Base-by-base conservation (phyloP, 2,329 filamentous ascomycete species). In the Helminthosporium solani region DNA sequence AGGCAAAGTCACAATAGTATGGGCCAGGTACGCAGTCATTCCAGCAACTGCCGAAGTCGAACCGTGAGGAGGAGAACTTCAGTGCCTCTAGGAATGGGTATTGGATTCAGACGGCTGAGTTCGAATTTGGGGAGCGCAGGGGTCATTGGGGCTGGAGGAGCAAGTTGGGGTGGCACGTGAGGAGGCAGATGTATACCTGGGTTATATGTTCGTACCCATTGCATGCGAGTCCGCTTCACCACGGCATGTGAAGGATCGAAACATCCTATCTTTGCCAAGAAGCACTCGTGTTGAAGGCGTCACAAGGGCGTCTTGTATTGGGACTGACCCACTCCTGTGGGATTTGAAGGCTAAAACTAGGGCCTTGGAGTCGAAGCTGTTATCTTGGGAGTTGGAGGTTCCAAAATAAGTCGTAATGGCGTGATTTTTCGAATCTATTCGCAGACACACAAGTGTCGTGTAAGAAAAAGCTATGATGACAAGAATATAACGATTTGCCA, bases 51-150 rank as follows among this genome's bases (percentile, higher is more conserved):
- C 37, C 61, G 63, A n/a, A 61, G 61, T 15, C 60, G 61, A 28
- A 53, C 49, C 19, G 50, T 71, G 7, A 60, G 67, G 44, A 66
- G 73, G 44, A 66, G 63, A 36, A 70, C 70, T 2, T 74, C 71
- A 1, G 69, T 74, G 23, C 75, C 75, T 0, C 65, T 77, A 27
- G 75, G 75, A 1, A 74, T 76, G 72, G 73, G 73, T 1, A 46
- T 62, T 11, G 73, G 73, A 0, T 74, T 77, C 36, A 64, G 72
- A 38, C 52, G 73, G 19, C 68, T 71, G 43, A 76, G 73, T 47
- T 74, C 73, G 23, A 77, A 76, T 49, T 47, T 77, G 21, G 75
- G 73, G 3, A 66, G 57, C 42, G 67, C 64, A 8, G 69, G 69
- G 7, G 20, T 25, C 8, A 53, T 68, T 40, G 67, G 67, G 1